Evolutionary conservation across 129 eudicot species (phyloP).

Genomic region (Flaveria linearis): DNA sequence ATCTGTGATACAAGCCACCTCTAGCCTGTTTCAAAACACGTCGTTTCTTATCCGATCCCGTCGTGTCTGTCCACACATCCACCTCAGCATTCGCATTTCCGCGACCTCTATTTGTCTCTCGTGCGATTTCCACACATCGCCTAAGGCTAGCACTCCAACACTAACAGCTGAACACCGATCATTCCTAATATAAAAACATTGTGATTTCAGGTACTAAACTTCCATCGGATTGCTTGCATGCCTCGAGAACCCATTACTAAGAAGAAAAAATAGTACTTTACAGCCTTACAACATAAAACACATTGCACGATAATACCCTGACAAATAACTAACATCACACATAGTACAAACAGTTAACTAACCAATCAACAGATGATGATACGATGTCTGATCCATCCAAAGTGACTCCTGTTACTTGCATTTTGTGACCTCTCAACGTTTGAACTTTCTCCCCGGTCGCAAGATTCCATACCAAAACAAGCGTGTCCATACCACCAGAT

Average conservation of each 20-base stretch:
- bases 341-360: constrained; percentile 22
- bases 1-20: no score
- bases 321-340: neutral
- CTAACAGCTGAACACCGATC: neutral
- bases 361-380: constrained; percentile 86
- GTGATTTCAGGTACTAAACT: constrained; percentile 16
- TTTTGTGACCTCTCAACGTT: constrained; percentile 66
- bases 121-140: no score
- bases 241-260: neutral
- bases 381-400: constrained; percentile 79
- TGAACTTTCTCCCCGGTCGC: constrained; percentile 72
- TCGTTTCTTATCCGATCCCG: no score
- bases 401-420: constrained; percentile 88
- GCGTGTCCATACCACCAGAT: constrained; percentile 98
- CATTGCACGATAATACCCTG: neutral
- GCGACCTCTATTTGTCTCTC: no score
- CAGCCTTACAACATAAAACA: constrained; percentile 18
- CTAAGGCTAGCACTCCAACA: constrained; percentile 6
- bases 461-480: constrained; percentile 81
- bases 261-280: neutral
- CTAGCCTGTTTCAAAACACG: no score
- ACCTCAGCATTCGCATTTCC: no score
- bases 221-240: constrained; percentile 15
- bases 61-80: no score
- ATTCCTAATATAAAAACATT: constrained; percentile 4